Evolutionary conservation across 1,139 yeast genomes (phyloP), one percentile per base, ranked within the genome.

Genomic region (Pichia sp.): DNA sequence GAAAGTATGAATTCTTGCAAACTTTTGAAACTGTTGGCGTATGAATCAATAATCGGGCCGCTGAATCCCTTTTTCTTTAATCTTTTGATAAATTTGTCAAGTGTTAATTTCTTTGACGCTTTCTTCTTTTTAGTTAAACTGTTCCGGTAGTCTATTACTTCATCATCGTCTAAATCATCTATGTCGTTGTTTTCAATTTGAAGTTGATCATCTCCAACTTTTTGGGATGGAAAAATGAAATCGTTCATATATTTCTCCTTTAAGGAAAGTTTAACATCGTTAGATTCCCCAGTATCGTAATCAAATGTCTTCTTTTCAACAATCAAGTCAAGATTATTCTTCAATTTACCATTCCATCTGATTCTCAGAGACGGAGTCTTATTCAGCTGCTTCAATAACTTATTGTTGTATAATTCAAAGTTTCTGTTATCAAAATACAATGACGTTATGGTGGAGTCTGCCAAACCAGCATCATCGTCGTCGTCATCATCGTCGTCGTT

Each of bases 321-420:
- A 51, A 81, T 76, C 53, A 93, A 80, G 56, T 86, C 93, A 19
- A 95, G 87, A 60, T 84, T 83, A 55, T 86, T 87, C 53, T 73
- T 69, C 55, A 93, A 76, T 61, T 82, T 83, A 25, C 98, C 98
- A 56, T 88, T 80, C 99, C 99, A 93, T 68, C 93, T 80, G 61
- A 93, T 74, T 65, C 98, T 79, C 58, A 93, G 72, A 6, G 96
- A 85, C 3, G 87, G 85, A 0, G 91, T 79, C 9, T 85, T 78
- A 60, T 85, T 86, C 55, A 80, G 73, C 58, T 82, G 82, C 63
- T 82, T 83, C 61, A 87, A 79, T 61, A 93, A 75, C 70, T 89
- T 89, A 64, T 85, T 80, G 70, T 90, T 89, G 73, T 93, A 93
- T 58, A 93, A 74, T 60, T 88, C 96, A 65, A 93, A 89, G 57